Percentiles rank a stretch among this genome's conserved stretches.
Conservation (phyloP, 306 rosid species). For the Pyrus bretschneideri region DNA sequence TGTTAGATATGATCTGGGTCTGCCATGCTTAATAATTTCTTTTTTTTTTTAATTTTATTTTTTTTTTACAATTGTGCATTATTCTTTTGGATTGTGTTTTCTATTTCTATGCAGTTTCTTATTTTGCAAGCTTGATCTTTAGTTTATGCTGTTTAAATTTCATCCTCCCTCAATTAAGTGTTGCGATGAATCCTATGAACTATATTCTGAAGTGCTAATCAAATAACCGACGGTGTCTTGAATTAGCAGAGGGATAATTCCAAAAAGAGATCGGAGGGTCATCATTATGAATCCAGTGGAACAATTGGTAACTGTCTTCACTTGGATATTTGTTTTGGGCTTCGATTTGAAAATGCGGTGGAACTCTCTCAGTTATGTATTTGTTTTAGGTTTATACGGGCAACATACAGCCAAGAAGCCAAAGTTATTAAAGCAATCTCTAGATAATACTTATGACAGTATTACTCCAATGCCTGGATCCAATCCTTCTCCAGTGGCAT, state of each 20-base stretch:
- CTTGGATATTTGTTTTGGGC: slow-evolving; percentile 10
- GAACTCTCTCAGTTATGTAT: slow-evolving; percentile 1
- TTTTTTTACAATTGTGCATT: neutral
- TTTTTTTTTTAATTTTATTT: neutral
- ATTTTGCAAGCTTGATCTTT: neutral
- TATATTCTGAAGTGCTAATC: neutral
- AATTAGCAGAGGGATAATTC: slow-evolving; percentile 74
- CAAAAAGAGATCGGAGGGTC: slow-evolving; percentile 72
- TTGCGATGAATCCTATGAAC: neutral
- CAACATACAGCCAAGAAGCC: slow-evolving; percentile 74
- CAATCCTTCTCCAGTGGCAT: slow-evolving; percentile 89
- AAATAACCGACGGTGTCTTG: slow-evolving; percentile 7
- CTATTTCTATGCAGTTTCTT: neutral
- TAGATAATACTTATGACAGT: slow-evolving; percentile 67
- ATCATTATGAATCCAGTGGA: slow-evolving; percentile 79
- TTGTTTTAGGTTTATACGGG: slow-evolving; percentile 60
- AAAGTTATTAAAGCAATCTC: slow-evolving; percentile 62
- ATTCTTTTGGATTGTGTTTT: neutral
- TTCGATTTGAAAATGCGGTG: slow-evolving; percentile 3
- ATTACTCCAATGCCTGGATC: slow-evolving; percentile 59
- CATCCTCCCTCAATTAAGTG: neutral
- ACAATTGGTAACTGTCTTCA: slow-evolving; percentile 50
- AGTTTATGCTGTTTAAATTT: neutral
- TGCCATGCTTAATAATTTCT: neutral
- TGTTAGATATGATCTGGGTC: slow-evolving; percentile 4